phyloP scores from a whole-genome alignment of 805 yeast genomes.

The Hanseniaspora clermontiae region DNA sequence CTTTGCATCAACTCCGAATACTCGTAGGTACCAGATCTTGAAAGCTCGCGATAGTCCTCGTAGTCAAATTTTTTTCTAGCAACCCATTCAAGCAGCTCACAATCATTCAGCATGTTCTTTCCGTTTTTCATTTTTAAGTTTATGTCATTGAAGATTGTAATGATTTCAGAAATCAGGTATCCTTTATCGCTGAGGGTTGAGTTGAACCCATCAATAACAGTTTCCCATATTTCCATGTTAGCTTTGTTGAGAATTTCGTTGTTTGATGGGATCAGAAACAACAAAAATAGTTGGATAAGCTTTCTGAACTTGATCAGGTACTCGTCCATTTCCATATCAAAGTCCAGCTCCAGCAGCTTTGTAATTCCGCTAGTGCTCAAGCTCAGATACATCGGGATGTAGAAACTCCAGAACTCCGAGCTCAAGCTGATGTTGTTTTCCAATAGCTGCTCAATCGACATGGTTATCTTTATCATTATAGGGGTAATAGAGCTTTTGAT shows the following conservation, averaged over 20 bases:
- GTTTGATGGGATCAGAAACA: slow-evolving; percentile 4
- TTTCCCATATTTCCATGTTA: background rate
- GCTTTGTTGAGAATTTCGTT: background rate
- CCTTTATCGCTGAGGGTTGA: background rate
- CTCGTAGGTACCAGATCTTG: background rate
- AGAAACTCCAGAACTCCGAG: slow-evolving; percentile 5
- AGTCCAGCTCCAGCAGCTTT: background rate
- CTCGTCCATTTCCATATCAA: background rate
- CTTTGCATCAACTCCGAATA: slow-evolving; percentile 10
- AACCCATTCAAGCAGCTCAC: background rate
- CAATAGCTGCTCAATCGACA: background rate
- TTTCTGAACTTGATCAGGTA: slow-evolving; percentile 8
- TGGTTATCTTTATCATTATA: background rate
- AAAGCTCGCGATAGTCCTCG: background rate
- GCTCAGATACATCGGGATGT: slow-evolving; percentile 7
- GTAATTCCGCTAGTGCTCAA: background rate
- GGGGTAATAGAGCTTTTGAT: slow-evolving; percentile 6
- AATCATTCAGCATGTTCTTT: slow-evolving; percentile 1
- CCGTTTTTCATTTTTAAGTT: background rate
- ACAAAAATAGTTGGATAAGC: background rate
- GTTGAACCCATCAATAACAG: background rate
- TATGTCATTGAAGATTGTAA: background rate
- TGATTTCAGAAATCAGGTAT: background rate
- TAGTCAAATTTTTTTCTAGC: background rate
- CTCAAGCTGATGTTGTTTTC: background rate